Conservation (phyloP, 768 basidiomycete species). For the Russula ochroleuca region DNA sequence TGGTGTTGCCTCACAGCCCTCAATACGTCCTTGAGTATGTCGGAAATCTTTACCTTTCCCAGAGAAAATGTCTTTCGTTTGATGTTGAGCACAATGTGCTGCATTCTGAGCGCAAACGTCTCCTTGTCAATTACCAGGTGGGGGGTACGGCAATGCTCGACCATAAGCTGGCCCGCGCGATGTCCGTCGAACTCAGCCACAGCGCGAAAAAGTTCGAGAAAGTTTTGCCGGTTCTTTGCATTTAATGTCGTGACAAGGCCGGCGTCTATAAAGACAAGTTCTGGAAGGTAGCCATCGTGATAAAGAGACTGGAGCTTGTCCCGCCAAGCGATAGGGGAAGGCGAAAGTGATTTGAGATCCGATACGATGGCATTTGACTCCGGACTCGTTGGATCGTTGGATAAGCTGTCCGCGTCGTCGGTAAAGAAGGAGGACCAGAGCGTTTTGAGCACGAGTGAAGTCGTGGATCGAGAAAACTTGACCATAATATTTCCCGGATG, state of each 20-base stretch:
- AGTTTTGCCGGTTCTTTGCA: constrained; percentile 79
- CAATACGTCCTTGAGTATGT: constrained; percentile 86
- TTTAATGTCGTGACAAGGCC: constrained; percentile 90
- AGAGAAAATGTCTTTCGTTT: constrained; percentile 97
- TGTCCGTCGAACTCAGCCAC: constrained; percentile 98
- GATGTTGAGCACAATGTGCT: constrained; percentile 87
- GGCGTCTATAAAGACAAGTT: constrained; percentile 94
- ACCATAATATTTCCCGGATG: constrained; percentile 97
- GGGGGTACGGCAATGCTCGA: constrained; percentile 88
- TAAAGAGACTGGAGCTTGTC: constrained; percentile 59
- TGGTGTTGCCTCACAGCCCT: constrained; percentile 84
- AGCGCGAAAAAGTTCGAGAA: constrained; percentile 93
- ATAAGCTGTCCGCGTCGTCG: constrained; percentile 28
- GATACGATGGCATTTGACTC: constrained; percentile 53
- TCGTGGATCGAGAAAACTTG: constrained; percentile 86
- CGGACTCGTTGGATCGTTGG: constrained; percentile 18
- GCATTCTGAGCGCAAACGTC: constrained; percentile 96
- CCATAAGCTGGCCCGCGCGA: constrained; percentile 90
- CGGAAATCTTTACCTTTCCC: constrained; percentile 94
- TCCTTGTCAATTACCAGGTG: constrained; percentile 87
- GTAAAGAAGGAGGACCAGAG: constrained; percentile 54
- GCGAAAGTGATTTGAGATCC: constrained; percentile 55
- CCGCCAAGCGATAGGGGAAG: constrained; percentile 65
- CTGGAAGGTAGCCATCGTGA: constrained; percentile 78
- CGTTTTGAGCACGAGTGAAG: constrained; percentile 56